phyloP scores from a whole-genome alignment of 805 yeast genomes.

The Jamesozyma gamospora region DNA sequence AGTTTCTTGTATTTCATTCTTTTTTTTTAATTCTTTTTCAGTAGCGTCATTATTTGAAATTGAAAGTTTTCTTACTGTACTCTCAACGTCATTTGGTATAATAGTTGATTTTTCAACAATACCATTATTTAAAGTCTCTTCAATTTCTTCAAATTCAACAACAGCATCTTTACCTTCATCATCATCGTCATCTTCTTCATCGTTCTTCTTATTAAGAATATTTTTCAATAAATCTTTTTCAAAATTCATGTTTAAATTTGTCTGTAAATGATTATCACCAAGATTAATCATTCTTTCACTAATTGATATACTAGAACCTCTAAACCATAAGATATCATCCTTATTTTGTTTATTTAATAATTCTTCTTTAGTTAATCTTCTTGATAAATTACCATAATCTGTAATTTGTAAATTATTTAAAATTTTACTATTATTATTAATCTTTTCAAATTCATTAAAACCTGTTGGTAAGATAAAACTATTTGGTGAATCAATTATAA shows the following conservation, averaged over 20 bases:
- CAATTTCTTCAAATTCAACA: slow-evolving; percentile 2
- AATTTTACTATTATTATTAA: slow-evolving; percentile 17
- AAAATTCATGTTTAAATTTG: slow-evolving; percentile 5
- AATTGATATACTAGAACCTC: slow-evolving; percentile 51
- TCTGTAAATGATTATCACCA: slow-evolving; percentile 11
- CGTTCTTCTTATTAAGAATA: background rate
- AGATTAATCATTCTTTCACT: slow-evolving; percentile 31
- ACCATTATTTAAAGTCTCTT: slow-evolving; percentile 1
- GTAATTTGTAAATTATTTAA: slow-evolving; percentile 29
- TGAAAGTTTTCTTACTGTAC: background rate
- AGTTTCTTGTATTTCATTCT: slow-evolving; percentile 8
- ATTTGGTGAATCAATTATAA: slow-evolving; percentile 22
- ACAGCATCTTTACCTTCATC: slow-evolving; percentile 1
- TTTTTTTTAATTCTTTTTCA: slow-evolving; percentile 12
- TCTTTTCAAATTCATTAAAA: background rate
- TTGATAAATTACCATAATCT: slow-evolving; percentile 22
- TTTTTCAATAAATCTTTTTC: too few species aligned
- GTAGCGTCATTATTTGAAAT: slow-evolving; percentile 3
- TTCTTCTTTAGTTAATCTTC: slow-evolving; percentile 18
- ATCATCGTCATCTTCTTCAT: background rate
- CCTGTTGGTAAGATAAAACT: slow-evolving; percentile 18
- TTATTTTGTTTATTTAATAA: slow-evolving; percentile 11
- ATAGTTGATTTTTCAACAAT: background rate
- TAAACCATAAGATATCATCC: slow-evolving; percentile 49
- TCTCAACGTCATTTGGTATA: background rate